Conservation (phyloP, 2,329 filamentous ascomycete genomes). For the Coniella vitis region DNA sequence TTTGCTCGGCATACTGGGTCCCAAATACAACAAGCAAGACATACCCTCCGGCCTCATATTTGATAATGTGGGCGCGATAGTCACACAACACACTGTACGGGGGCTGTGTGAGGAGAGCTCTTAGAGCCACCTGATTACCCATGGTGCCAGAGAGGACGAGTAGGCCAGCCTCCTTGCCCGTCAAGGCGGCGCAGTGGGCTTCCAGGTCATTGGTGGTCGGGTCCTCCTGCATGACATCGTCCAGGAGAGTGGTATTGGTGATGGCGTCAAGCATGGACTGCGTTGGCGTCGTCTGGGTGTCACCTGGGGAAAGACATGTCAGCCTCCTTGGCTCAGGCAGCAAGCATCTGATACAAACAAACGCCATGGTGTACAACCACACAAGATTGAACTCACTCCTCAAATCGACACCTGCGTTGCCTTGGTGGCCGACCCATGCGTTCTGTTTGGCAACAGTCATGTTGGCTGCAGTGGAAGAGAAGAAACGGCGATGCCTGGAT, state of each 20-base stretch:
- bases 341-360: not conserved
- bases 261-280: constrained; percentile 77
- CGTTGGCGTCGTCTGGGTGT: constrained; percentile 65
- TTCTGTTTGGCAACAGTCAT: constrained; percentile 14
- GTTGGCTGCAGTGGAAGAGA: not conserved
- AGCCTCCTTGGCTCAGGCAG: not conserved
- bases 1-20: not conserved
- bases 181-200: constrained; percentile 62
- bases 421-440: constrained; percentile 32
- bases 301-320: constrained; percentile 28
- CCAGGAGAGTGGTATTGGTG: constrained; percentile 63
- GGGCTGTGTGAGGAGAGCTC: constrained; percentile 70
- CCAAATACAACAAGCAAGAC: constrained; percentile 16
- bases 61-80: constrained; percentile 67
- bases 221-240: constrained; percentile 82
- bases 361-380: not conserved
- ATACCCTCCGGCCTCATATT: constrained; percentile 57
- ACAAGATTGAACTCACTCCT: constrained; percentile 27
- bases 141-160: constrained; percentile 88
- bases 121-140: constrained; percentile 83
- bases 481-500: too few species aligned
- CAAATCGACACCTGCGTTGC: constrained; percentile 32
- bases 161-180: constrained; percentile 69
- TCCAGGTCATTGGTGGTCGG: constrained; percentile 72
- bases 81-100: constrained; percentile 79